Percentiles rank a stretch among this genome's conserved stretches.
phyloP scores from a whole-genome alignment of 1,284 basidiomycete genomes.

The Apiotrichum porosum region DNA sequence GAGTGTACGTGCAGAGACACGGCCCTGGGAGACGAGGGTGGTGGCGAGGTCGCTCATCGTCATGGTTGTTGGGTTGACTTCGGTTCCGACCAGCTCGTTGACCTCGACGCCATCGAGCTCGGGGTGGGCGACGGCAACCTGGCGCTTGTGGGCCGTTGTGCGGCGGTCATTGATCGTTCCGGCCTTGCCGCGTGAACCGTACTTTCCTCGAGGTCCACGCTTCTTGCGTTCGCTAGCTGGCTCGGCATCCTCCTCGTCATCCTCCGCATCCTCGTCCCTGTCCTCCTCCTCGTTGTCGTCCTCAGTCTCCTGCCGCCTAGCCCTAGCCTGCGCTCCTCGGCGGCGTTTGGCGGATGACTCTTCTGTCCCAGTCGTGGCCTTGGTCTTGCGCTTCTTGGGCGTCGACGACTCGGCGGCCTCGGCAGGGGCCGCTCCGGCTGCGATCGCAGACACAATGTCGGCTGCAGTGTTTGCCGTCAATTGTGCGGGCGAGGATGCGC shows the following conservation, averaged over 20 bases:
- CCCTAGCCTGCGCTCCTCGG: neutral
- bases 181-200: constrained; percentile 2
- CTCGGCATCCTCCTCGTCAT: neutral
- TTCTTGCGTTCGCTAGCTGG: neutral
- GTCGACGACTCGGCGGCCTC: neutral
- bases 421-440: no score
- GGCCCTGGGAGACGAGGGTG: constrained; percentile 23
- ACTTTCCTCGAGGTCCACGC: constrained; percentile 1
- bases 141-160: constrained; percentile 1
- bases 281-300: neutral
- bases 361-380: no score
- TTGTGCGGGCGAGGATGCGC: neutral
- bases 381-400: neutral
- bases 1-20: constrained; percentile 29
- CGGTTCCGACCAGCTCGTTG: constrained; percentile 28
- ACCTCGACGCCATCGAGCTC: constrained; percentile 26
- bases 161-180: constrained; percentile 3
- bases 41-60: constrained; percentile 31
- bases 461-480: no score
- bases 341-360: neutral
- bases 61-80: constrained; percentile 21
- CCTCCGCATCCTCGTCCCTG: neutral
- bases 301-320: neutral
- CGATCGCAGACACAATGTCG: no score
- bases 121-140: constrained; percentile 1